Evolutionary conservation across 805 yeast species (phyloP).

Genomic region (Candida taoyuanica): DNA sequence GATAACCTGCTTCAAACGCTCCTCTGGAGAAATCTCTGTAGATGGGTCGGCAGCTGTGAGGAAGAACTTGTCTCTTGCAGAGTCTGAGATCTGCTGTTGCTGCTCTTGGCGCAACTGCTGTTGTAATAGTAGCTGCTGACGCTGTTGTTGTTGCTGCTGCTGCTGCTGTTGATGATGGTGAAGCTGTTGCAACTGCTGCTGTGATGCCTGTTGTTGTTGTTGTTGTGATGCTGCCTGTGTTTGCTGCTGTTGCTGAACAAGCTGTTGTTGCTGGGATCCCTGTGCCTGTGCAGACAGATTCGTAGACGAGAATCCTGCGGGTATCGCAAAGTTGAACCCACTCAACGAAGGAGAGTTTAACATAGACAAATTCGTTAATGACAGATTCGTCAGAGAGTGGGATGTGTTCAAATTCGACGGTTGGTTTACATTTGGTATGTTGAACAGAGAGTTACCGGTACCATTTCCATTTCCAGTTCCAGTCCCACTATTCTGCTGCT

Average conservation of each 20-base stretch:
- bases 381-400: conserved; percentile 26
- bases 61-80: conserved; percentile 90
- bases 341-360: conserved; percentile 23
- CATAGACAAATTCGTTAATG: conserved; percentile 21
- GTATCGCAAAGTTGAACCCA: conserved; percentile 10
- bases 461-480: conserved; percentile 1
- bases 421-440: conserved; percentile 5
- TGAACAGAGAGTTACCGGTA: conserved; percentile 8
- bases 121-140: conserved; percentile 9
- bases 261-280: conserved; percentile 11
- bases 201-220: conserved; percentile 4
- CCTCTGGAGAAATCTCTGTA: conserved; percentile 90
- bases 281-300: conserved; percentile 7
- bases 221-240: conserved; percentile 8
- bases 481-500: conserved; percentile 2
- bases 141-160: conserved; percentile 9
- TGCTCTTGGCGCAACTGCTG: conserved; percentile 15
- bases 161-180: conserved; percentile 9
- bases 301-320: conserved; percentile 8
- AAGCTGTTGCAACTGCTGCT: conserved; percentile 7
- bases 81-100: conserved; percentile 39
- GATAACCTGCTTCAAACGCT: conserved; percentile 85
- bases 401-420: conserved; percentile 15
- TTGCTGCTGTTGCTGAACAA: conserved; percentile 10
- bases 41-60: conserved; percentile 97